A percentile compares a stretch with the other conserved stretches of the same genome.
Conservation (phyloP, 169 alveolate species). For the Sarcocystis neurona region DNA sequence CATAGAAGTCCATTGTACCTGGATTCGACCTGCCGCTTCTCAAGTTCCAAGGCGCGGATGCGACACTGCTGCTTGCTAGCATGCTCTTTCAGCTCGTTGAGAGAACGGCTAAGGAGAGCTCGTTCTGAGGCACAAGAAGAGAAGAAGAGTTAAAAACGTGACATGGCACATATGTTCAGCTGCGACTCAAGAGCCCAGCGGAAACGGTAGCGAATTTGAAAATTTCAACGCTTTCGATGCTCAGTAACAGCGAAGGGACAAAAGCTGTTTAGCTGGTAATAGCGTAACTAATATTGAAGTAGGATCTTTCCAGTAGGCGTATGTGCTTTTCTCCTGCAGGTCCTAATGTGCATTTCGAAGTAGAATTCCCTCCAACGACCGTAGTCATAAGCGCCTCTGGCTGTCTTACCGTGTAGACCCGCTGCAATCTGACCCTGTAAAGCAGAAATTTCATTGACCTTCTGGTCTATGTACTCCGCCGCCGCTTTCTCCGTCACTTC, state of each 20-base stretch:
- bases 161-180: too few species aligned
- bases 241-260: too few species aligned
- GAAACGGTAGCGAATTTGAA: too few species aligned
- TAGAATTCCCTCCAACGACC: too few species aligned
- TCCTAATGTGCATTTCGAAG: too few species aligned
- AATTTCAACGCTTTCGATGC: too few species aligned
- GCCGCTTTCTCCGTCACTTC: constrained; percentile 70
- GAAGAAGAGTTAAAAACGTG: too few species aligned
- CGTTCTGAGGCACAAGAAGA: too few species aligned
- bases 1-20: constrained; percentile 32
- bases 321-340: not conserved
- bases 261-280: too few species aligned
- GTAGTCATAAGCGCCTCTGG: too few species aligned
- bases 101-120: not conserved
- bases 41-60: constrained; percentile 14
- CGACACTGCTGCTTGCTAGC: constrained; percentile 22
- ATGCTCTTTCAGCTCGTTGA: constrained; percentile 4
- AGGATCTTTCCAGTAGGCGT: not conserved
- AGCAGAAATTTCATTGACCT: constrained; percentile 53
- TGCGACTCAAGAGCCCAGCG: too few species aligned
- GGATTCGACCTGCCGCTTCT: constrained; percentile 48
- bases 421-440: constrained; percentile 63
- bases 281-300: too few species aligned
- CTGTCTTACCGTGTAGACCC: constrained; percentile 56
- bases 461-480: constrained; percentile 65